These are phyloP conservation scores for Spergularia bocconei DNA, from an alignment of 148 eudicot genomes.

Conservation along the genomic window DNA sequence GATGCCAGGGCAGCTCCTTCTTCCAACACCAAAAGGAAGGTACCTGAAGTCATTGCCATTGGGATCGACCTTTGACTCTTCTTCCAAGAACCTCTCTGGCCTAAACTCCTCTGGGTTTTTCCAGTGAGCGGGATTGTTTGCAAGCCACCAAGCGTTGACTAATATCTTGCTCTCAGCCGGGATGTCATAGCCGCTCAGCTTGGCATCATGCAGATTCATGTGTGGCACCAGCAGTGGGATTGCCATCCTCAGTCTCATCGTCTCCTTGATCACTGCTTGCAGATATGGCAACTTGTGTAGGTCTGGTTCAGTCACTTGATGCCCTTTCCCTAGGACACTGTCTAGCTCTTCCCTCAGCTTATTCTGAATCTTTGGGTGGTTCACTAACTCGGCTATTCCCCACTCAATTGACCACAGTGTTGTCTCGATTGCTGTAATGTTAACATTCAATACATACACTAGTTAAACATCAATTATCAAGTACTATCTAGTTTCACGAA, in stretches of 20 bases:
- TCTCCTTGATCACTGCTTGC: constrained; percentile 79
- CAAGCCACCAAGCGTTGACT: constrained; percentile 88
- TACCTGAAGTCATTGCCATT: constrained; percentile 79
- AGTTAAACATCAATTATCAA: too few species aligned
- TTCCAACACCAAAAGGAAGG: constrained; percentile 76
- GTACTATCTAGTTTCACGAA: too few species aligned
- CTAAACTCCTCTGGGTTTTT: constrained; percentile 79
- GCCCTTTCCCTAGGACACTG: constrained; percentile 52
- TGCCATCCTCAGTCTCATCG: constrained; percentile 74
- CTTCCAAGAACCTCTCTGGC: constrained; percentile 87
- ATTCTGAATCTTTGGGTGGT: constrained; percentile 73
- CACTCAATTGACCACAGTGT: constrained; percentile 89
- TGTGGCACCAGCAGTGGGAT: constrained; percentile 81
- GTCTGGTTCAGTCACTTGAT: constrained; percentile 72
- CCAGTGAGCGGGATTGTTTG: constrained; percentile 81
- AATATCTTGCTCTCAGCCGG: constrained; percentile 82
- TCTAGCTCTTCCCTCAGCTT: constrained; percentile 67
- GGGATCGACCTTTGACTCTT: constrained; percentile 76
- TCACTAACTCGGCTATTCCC: constrained; percentile 81
- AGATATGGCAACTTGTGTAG: constrained; percentile 60
- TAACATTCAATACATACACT: not conserved
- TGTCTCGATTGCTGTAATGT: constrained; percentile 86
- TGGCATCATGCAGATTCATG: constrained; percentile 84
- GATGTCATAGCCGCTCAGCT: constrained; percentile 65
- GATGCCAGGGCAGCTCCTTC: constrained; percentile 91